Conservation (phyloP, 2,329 filamentous ascomycete species). For the Allantophomopsis lycopodina region DNA sequence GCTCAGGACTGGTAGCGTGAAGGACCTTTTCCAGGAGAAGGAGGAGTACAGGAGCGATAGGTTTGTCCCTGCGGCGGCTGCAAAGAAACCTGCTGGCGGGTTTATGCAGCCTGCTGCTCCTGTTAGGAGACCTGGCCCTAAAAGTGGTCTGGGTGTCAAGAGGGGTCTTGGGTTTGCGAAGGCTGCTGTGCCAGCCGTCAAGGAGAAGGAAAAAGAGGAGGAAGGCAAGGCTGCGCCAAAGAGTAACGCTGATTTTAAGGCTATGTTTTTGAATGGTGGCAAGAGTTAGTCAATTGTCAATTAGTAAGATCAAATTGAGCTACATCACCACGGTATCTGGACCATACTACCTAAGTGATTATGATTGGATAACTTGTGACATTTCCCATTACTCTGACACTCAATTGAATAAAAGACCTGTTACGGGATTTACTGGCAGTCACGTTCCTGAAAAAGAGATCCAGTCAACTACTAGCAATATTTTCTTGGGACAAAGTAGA, state of each 20-base stretch:
- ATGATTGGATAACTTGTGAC: too few species aligned
- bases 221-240: constrained; percentile 20
- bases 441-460: too few species aligned
- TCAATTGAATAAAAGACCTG: too few species aligned
- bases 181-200: not conserved
- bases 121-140: constrained; percentile 18
- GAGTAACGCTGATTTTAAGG: constrained; percentile 44
- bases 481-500: too few species aligned
- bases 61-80: constrained; percentile 20
- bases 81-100: constrained; percentile 19
- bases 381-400: too few species aligned
- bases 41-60: constrained; percentile 28
- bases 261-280: constrained; percentile 17
- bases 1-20: constrained; percentile 37
- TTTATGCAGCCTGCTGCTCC: constrained; percentile 15
- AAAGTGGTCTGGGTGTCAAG: constrained; percentile 22
- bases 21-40: constrained; percentile 39
- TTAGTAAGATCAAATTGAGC: too few species aligned
- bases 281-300: not conserved
- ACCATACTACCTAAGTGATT: too few species aligned
- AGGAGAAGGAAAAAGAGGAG: constrained; percentile 3
- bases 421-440: too few species aligned
- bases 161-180: constrained; percentile 17
- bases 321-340: too few species aligned
- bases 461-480: too few species aligned